Evolutionary conservation across 2,329 filamentous ascomycete species (phyloP).

Genomic region (Claviceps spartinae): DNA sequence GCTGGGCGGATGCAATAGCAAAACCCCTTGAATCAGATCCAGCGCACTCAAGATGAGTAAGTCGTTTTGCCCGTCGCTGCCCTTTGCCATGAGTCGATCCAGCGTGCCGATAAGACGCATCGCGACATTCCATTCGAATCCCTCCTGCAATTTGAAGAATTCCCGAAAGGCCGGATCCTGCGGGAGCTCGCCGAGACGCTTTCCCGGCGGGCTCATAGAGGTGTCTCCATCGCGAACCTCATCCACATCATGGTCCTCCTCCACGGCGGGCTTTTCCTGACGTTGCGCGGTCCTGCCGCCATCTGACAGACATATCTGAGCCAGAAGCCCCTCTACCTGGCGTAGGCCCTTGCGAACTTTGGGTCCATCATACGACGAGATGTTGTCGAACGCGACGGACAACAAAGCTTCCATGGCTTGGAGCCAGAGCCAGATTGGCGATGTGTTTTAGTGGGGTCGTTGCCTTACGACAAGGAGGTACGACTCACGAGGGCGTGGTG

Average conservation of each 20-base stretch:
- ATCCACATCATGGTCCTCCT: neutral
- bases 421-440: neutral
- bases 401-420: conserved; percentile 74
- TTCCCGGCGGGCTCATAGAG: conserved; percentile 30
- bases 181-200: conserved; percentile 55
- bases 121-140: conserved; percentile 95
- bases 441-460: neutral
- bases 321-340: conserved; percentile 85
- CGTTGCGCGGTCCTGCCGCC: conserved; percentile 4
- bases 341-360: conserved; percentile 90
- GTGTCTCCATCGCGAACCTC: conserved; percentile 1
- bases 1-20: conserved; percentile 82
- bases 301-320: conserved; percentile 77
- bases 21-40: conserved; percentile 74
- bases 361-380: conserved; percentile 77
- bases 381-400: conserved; percentile 88
- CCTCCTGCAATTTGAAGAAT: conserved; percentile 93
- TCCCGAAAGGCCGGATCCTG: conserved; percentile 84
- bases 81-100: conserved; percentile 73
- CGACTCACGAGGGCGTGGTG: too few relatives aligned
- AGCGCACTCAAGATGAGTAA: conserved; percentile 77
- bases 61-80: conserved; percentile 71
- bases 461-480: too few relatives aligned
- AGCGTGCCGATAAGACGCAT: conserved; percentile 75
- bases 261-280: neutral